Evolutionary conservation across 73 alveolate species (phyloP), one percentile per base, ranked within the genome.

Genomic region (Symbiodinium pilosum): DNA sequence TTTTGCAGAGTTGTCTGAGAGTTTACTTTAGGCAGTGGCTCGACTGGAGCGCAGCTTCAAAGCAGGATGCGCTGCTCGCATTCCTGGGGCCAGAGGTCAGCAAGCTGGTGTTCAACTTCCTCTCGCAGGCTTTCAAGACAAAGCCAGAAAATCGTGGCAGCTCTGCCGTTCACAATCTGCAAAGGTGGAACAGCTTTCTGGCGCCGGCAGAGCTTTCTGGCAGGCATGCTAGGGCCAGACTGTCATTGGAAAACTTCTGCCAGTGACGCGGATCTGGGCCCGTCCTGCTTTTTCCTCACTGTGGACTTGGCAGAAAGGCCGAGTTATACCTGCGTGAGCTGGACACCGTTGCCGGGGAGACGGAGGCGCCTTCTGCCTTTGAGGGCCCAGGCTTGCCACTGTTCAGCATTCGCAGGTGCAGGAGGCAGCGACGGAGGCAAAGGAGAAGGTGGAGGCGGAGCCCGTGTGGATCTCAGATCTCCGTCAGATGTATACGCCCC

Each of bases 161-260:
- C 21, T 47, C 59, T 47, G 59, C 59, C 14, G 59, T 14, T 6
- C 6, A 14, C 6, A 47, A 14, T 47, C 59, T 47, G 59, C 59
- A 14, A 47, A 87, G 97, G 97, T 69, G 54, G 97, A 91, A 54
- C 83, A n/a, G 51, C 83, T 91, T 42, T 91, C 97, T 32, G 75
- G 77, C 5, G 97, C 97, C 39, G 97, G 97, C 77, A 85, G 88
- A 9, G 87, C 97, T n/a, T 91, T 91, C 44, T 91, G 97, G 97
- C 97, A 91, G 97, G 97, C 59, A 47, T 47, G 59, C 59, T 47
- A n/a, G n/a, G n/a, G n/a, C n/a, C n/a, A n/a, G n/a, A n/a, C n/a
- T n/a, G n/a, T n/a, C n/a, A n/a, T n/a, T n/a, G n/a, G n/a, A n/a
- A n/a, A n/a, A n/a, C n/a, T n/a, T n/a, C n/a, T n/a, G n/a, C n/a